Conservation (phyloP, 1,284 basidiomycete genomes). For the Anthracocystis panici-leucophaei region DNA sequence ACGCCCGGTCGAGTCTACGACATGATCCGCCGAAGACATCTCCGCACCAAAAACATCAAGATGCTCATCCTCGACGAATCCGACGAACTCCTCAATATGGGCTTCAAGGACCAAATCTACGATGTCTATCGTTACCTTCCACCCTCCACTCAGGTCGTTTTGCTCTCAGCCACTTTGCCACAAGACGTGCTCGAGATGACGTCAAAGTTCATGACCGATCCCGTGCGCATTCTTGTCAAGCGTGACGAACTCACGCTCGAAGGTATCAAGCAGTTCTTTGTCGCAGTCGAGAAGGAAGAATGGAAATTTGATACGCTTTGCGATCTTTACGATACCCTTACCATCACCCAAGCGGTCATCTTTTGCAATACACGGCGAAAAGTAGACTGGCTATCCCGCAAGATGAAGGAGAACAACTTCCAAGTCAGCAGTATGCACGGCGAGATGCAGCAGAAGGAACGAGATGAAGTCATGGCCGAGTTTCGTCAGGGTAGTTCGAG, state of each 20-base stretch:
- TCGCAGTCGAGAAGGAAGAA: conserved; percentile 99
- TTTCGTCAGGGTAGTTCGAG: conserved; percentile 85
- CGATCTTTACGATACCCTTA: conserved; percentile 95
- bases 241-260: conserved; percentile 99
- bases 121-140: conserved; percentile 99
- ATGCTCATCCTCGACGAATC: conserved; percentile 99
- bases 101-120: conserved; percentile 99
- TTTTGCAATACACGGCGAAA: conserved; percentile 99
- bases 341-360: conserved; percentile 99
- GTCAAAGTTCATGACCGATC: conserved; percentile 99
- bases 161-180: conserved; percentile 93
- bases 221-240: conserved; percentile 97
- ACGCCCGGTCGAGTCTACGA: conserved; percentile 99
- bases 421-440: conserved; percentile 76
- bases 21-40: conserved; percentile 95
- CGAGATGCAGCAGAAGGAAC: conserved; percentile 98
- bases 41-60: conserved; percentile 98
- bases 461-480: conserved; percentile 98
- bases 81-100: conserved; percentile 96
- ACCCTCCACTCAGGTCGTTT: conserved; percentile 96
- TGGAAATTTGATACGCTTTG: conserved; percentile 99
- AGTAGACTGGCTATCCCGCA: conserved; percentile 99
- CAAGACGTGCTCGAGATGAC: conserved; percentile 99
- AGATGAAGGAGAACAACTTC: conserved; percentile 81
- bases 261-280: conserved; percentile 99